Evolutionary conservation across 805 yeast genomes (phyloP), one percentile per base, ranked within the genome.

Genomic region (Metschnikowia rubicola): DNA sequence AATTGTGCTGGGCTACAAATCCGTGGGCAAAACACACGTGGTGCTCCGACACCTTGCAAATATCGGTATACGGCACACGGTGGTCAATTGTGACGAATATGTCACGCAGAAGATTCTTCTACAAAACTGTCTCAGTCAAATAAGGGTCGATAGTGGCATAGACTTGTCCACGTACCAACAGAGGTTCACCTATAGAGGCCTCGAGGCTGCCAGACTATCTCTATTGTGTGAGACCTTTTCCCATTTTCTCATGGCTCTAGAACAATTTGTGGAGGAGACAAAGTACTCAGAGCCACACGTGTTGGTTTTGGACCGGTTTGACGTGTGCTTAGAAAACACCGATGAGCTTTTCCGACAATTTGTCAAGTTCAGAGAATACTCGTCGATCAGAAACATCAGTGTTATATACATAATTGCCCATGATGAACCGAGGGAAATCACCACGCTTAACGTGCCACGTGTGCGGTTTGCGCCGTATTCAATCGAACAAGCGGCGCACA

Each of bases 1-100:
- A 10, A 57, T 75, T 2, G 66, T 78, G 3, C 80, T 77, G 54
- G 83, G 84, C 0, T 68, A 72, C 47, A 64, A 70, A 43, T 69
- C 81, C 1, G 63, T 75, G 13, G 84, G 84, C 0, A 79, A 79
- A 53, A 62, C 80, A 2, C 63, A 61, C 44, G 65, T 71, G 1
- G 60, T 78, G 5, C 52, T 48, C 1, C 46, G 55, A 13, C 74
- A 64, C 48, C 56, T 77, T 12, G 41, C 63, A 7, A 46, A 53
- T 8, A 42, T 71, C 11, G 57, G 56, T 2, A 56, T 71, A 5
- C 56, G 58, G 5, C 55, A 58, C 17, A 58, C 73, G 2, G 50
- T 66, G 7, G 55, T 79, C 11, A 61, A 68, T 10, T 77, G 82
- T 55, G 80, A 77, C 43, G 77, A 69, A 50, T 67, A 74, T 42